phyloP scores from a whole-genome alignment of 2,329 filamentous ascomycete species.

The Stagonosporopsis cucurbitacearum region DNA sequence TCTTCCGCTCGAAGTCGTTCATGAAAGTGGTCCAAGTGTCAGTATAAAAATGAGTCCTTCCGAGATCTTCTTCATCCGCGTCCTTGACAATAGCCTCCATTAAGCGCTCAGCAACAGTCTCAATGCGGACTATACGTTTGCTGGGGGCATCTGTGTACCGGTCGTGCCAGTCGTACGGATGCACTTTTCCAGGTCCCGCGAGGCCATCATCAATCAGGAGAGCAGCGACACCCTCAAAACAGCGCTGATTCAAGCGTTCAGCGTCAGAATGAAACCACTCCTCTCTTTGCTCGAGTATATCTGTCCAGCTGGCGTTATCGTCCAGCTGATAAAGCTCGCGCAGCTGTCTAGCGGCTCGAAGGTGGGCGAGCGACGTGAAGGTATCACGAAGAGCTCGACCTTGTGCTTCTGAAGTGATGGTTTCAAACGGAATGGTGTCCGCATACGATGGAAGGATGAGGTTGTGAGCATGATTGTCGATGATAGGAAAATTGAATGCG shows the following conservation, averaged over 20 bases:
- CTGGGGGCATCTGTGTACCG: conserved; percentile 68
- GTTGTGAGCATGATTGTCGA: conserved; percentile 77
- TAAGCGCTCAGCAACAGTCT: conserved; percentile 71
- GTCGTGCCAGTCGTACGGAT: conserved; percentile 65
- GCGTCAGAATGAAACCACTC: conserved; percentile 55
- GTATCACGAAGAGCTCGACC: conserved; percentile 70
- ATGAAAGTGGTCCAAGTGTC: conserved; percentile 55
- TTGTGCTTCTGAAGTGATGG: conserved; percentile 75
- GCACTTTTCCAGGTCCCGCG: conserved; percentile 59
- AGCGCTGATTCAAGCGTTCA: conserved; percentile 66
- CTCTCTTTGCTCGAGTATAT: conserved; percentile 58
- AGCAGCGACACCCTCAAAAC: conserved; percentile 74
- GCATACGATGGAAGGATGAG: conserved; percentile 63
- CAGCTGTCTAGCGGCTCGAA: conserved; percentile 73
- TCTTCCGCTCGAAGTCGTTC: conserved; percentile 58
- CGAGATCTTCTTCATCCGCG: conserved; percentile 45
- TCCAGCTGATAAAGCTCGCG: conserved; percentile 67
- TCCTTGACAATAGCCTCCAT: conserved; percentile 59
- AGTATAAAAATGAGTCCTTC: conserved; percentile 41
- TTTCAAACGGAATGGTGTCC: conserved; percentile 61
- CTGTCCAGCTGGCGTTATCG: conserved; percentile 64
- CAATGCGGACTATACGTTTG: conserved; percentile 79
- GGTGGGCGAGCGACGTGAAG: conserved; percentile 68
- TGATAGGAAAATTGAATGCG: conserved; percentile 60
- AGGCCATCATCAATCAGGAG: conserved; percentile 82